These are phyloP conservation scores for Alternaria brassicicola DNA, from an alignment of 2,329 filamentous ascomycete genomes.

Conservation along the genomic window DNA sequence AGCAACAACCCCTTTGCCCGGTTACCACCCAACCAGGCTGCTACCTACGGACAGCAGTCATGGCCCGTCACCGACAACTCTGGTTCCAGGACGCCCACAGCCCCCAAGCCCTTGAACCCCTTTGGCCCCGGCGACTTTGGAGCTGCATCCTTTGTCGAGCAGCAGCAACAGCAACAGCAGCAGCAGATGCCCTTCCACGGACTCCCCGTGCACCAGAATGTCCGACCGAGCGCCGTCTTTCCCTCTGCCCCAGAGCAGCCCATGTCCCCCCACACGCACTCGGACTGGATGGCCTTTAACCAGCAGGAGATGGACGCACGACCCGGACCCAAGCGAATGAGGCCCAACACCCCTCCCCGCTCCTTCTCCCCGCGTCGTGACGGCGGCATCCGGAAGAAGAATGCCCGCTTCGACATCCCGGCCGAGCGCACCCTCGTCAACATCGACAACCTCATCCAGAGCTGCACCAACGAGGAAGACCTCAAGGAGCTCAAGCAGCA, in stretches of 20 bases:
- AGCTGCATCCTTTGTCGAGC: conserved; percentile 51
- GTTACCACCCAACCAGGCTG: conserved; percentile 57
- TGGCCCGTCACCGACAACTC: conserved; percentile 71
- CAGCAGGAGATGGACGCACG: conserved; percentile 58
- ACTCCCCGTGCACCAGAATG: conserved; percentile 47
- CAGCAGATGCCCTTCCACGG: conserved; percentile 49
- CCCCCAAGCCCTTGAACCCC: conserved; percentile 73
- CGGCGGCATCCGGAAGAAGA: conserved; percentile 98
- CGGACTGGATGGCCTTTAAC: conserved; percentile 62
- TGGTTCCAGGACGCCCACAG: conserved; percentile 75
- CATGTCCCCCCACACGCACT: conserved; percentile 67
- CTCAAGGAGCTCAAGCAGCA: conserved; percentile 99
- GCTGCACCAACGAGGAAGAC: conserved; percentile 87
- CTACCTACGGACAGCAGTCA: conserved; percentile 55
- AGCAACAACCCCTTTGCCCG: conserved; percentile 68
- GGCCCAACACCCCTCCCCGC: conserved; percentile 70
- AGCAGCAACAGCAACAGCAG: no score
- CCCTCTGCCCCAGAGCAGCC: conserved; percentile 53
- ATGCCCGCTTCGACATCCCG: conserved; percentile 95
- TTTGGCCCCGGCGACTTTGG: conserved; percentile 60
- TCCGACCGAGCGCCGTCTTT: conserved; percentile 59
- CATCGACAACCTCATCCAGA: conserved; percentile 89
- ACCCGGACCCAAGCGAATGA: conserved; percentile 62
- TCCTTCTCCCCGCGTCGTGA: conserved; percentile 78
- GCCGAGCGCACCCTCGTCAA: conserved; percentile 90